phyloP scores from a whole-genome alignment of 495 filamentous ascomycete species.

The Baudoinia panamericana region DNA sequence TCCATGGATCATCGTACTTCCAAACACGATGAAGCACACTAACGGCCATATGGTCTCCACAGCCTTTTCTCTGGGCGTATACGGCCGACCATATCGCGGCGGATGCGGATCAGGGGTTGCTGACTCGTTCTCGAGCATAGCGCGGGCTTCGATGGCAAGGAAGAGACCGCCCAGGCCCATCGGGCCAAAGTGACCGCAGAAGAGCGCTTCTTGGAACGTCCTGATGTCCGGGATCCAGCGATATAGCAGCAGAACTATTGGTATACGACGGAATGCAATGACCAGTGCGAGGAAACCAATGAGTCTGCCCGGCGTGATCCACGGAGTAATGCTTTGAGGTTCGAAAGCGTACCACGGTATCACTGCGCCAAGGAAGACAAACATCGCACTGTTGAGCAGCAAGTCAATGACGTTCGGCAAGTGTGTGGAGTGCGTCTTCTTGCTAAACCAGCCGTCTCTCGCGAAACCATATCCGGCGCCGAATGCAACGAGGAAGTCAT shows the following conservation, averaged over 20 bases:
- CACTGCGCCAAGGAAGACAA: constrained; percentile 38
- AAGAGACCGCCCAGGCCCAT: constrained; percentile 42
- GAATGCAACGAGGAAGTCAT: constrained; percentile 42
- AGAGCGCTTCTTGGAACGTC: constrained; percentile 37
- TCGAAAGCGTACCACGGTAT: constrained; percentile 36
- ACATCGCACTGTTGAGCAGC: constrained; percentile 37
- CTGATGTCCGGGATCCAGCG: constrained; percentile 33
- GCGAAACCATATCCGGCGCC: constrained; percentile 39
- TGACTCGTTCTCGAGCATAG: constrained; percentile 32
- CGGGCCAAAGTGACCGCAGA: constrained; percentile 40
- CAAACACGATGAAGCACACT: constrained; percentile 37
- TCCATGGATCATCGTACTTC: constrained; percentile 37
- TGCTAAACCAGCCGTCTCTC: constrained; percentile 36
- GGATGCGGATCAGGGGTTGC: constrained; percentile 28
- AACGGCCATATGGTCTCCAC: constrained; percentile 38
- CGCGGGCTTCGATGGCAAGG: constrained; percentile 39
- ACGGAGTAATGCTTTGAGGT: constrained; percentile 24
- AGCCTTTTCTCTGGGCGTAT: constrained; percentile 19
- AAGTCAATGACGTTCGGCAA: constrained; percentile 36
- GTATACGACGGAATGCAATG: constrained; percentile 35
- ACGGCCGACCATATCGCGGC: constrained; percentile 23
- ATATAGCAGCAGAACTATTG: constrained; percentile 34
- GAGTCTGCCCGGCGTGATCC: constrained; percentile 29
- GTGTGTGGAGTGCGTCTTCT: constrained; percentile 31
- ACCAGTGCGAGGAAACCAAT: constrained; percentile 33